These are phyloP conservation scores for Nemania sp. DNA, from an alignment of 2,329 filamentous ascomycete genomes.

Conservation along the genomic window DNA sequence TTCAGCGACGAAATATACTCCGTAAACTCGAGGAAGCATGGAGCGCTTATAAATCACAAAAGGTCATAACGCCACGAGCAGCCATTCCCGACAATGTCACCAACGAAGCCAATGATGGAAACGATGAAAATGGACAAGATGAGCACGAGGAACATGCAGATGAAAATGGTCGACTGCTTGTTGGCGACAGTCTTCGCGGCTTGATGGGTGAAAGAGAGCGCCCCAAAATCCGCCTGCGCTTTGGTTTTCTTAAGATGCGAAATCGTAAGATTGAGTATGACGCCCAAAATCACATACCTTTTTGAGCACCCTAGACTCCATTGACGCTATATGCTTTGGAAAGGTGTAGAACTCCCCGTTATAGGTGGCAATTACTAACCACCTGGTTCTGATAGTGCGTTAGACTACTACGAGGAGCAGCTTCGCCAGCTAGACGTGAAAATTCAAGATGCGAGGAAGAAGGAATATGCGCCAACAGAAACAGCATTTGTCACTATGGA, in stretches of 20 bases:
- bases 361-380: conserved; percentile 21
- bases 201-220: conserved; percentile 60
- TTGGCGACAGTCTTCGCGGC: conserved; percentile 57
- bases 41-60: conserved; percentile 77
- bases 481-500: conserved; percentile 98
- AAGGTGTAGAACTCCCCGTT: not conserved
- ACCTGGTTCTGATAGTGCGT: conserved; percentile 62
- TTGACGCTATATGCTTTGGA: not conserved
- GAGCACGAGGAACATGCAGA: conserved; percentile 47
- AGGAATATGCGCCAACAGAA: conserved; percentile 81
- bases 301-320: no score
- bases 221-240: conserved; percentile 80
- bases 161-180: conserved; percentile 66
- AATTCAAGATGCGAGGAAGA: conserved; percentile 76
- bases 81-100: conserved; percentile 21
- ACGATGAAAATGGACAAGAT: conserved; percentile 35
- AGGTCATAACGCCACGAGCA: conserved; percentile 53
- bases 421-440: conserved; percentile 82
- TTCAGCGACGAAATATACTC: conserved; percentile 72
- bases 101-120: no score
- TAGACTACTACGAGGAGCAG: conserved; percentile 93
- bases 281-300: not conserved
- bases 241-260: conserved; percentile 79
- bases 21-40: conserved; percentile 85
- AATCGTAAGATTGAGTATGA: conserved; percentile 75